phyloP scores from a whole-genome alignment of 106 monocot species.

The Gastrodia elata region DNA sequence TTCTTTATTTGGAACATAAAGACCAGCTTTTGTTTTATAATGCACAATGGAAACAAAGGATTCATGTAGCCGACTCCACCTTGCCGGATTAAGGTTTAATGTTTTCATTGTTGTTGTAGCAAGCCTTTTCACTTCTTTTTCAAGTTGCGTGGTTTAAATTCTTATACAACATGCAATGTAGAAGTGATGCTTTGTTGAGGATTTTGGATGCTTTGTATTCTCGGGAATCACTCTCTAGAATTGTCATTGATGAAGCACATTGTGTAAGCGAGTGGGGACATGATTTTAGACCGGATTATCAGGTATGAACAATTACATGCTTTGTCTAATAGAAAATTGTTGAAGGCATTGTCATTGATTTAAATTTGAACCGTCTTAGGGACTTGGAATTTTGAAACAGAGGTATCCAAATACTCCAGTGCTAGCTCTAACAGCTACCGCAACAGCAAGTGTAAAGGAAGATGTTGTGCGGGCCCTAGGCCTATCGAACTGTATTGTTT shows the following conservation, averaged over 20 bases:
- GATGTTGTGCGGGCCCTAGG: slow-evolving; percentile 99
- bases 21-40: too few relatives aligned
- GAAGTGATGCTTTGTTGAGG: slow-evolving; percentile 84
- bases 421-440: slow-evolving; percentile 94
- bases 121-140: not conserved
- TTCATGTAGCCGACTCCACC: too few relatives aligned
- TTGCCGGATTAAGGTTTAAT: too few relatives aligned
- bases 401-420: slow-evolving; percentile 83
- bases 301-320: slow-evolving; percentile 32
- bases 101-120: too few relatives aligned
- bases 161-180: slow-evolving; percentile 20
- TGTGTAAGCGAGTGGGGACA: slow-evolving; percentile 99
- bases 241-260: slow-evolving; percentile 99
- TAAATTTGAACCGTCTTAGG: slow-evolving; percentile 27
- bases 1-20: too few relatives aligned
- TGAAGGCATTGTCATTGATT: slow-evolving; percentile 1
- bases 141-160: not conserved
- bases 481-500: slow-evolving; percentile 83
- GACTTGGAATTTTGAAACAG: slow-evolving; percentile 90
- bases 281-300: slow-evolving; percentile 98
- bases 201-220: slow-evolving; percentile 67
- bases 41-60: too few relatives aligned
- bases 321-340: not conserved
- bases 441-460: slow-evolving; percentile 95
- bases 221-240: slow-evolving; percentile 67